Base-by-base conservation (phyloP, 139 green algal species). In the Edaphochlamys debaryana region DNA sequence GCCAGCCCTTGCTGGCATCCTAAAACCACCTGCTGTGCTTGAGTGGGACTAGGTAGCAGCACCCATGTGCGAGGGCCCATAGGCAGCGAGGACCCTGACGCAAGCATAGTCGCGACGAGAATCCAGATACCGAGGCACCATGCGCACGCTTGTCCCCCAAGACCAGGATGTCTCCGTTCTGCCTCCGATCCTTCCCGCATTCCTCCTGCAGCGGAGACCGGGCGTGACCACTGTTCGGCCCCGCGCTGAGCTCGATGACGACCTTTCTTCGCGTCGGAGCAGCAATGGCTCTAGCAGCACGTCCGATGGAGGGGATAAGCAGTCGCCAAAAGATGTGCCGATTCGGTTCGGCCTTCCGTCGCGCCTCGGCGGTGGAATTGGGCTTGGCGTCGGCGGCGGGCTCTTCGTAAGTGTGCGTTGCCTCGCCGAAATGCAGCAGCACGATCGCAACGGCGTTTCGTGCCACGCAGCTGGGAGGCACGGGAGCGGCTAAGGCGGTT, bases 341-440 rank as follows among this genome's bases (percentile, higher is more conserved):
- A 67, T 86, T 17, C 40, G 23, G 20, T 76, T 86, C 56, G 64
- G 23, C n/a, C 37, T 71, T 34, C 80, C 80, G 29, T 32, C 23
- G 2, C 1, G n/a, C 19, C 48, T 72, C 7, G 69, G 54, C 32
- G 79, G 68, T 8, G 60, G 15, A 42, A 41, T 80, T 15, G 70
- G 80, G 36, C 45, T 86, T 19, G 80, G 80, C 38, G 37, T 80
- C 62, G 80, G 80, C 54, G 80, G 80, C 70, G 80, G 69, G 64
- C 62, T 80, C 3, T 80, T 66, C 52, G 80, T 86, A 68, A 86
- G 80, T 72, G 22, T 22, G 34, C n/a, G n/a, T n/a, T n/a, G n/a
- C n/a, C n/a, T n/a, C n/a, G n/a, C n/a, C n/a, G n/a, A n/a, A n/a
- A n/a, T n/a, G n/a, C n/a, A n/a, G n/a, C n/a, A n/a, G n/a, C n/a